A percentile compares a stretch with the other conserved stretches of the same genome.
Evolutionary conservation across 768 basidiomycete genomes (phyloP).

Genomic region (Tulasnella sp.): DNA sequence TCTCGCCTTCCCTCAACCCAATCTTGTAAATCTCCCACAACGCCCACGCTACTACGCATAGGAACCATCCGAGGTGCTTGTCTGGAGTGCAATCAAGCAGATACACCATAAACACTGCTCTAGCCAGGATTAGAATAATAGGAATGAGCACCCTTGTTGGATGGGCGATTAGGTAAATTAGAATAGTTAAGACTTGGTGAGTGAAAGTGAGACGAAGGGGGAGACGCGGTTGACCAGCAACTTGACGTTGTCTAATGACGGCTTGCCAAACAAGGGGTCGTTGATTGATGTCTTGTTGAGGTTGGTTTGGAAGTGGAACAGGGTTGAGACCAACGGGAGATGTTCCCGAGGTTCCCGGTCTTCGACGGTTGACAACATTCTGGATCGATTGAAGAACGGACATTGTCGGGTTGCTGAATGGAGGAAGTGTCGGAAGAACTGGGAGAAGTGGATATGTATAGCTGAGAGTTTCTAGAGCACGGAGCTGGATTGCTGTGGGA

Average conservation of each 20-base stretch:
- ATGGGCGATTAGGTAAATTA: neutral
- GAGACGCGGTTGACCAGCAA: neutral
- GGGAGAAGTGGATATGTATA: conserved; percentile 17
- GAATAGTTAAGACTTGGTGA: neutral
- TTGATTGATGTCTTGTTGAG: neutral
- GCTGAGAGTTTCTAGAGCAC: conserved; percentile 12
- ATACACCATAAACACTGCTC: conserved; percentile 9
- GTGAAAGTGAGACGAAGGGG: conserved; percentile 1
- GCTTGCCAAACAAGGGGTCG: neutral
- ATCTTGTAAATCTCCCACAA: conserved; percentile 5
- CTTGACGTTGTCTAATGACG: neutral
- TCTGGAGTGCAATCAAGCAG: conserved; percentile 10
- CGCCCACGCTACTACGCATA: conserved; percentile 1
- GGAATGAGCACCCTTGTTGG: conserved; percentile 7
- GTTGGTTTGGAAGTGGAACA: conserved; percentile 1
- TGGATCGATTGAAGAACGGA: too few relatives aligned
- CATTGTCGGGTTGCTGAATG: conserved; percentile 1
- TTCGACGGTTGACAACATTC: too few relatives aligned
- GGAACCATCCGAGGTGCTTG: neutral
- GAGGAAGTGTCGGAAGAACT: conserved; percentile 9
- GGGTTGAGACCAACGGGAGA: neutral
- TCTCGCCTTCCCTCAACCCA: neutral
- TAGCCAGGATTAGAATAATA: conserved; percentile 1
- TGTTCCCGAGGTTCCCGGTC: too few relatives aligned
- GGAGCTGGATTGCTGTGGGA: conserved; percentile 9